Evolutionary conservation across 2,329 filamentous ascomycete species (phyloP).

Genomic region (Cladosporium cucumerinum): DNA sequence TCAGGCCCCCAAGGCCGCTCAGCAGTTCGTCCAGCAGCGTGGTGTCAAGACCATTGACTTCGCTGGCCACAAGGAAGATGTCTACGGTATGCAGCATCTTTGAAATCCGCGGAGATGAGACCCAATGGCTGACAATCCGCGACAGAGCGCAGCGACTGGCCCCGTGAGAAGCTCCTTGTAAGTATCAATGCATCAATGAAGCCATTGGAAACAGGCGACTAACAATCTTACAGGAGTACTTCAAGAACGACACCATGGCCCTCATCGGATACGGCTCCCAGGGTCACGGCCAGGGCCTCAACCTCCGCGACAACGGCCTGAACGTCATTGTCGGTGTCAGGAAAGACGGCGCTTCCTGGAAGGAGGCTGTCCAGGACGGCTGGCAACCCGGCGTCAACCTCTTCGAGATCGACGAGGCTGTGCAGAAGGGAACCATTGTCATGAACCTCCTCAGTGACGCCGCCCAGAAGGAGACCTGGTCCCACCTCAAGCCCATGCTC

Average conservation of each 20-base stretch:
- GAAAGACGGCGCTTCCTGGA: slow-evolving; percentile 97
- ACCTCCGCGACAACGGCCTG: slow-evolving; percentile 98
- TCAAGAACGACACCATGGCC: slow-evolving; percentile 99
- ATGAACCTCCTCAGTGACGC: slow-evolving; percentile 99
- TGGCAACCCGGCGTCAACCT: slow-evolving; percentile 99
- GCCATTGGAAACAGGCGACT: slow-evolving; percentile 21
- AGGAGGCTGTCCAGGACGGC: slow-evolving; percentile 93
- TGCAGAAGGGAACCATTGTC: slow-evolving; percentile 86
- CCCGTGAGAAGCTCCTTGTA: slow-evolving; percentile 94
- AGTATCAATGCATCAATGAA: slow-evolving; percentile 34
- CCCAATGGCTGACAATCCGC: slow-evolving; percentile 31
- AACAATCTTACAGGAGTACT: slow-evolving; percentile 71
- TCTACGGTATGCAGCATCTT: slow-evolving; percentile 67
- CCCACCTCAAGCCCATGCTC: slow-evolving; percentile 93
- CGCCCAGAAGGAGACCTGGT: slow-evolving; percentile 98
- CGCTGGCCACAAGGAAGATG: slow-evolving; percentile 88
- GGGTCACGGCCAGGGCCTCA: slow-evolving; percentile 98
- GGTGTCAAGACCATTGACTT: slow-evolving; percentile 99
- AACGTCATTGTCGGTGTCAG: slow-evolving; percentile 99
- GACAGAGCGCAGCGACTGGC: slow-evolving; percentile 95
- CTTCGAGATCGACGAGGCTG: slow-evolving; percentile 97
- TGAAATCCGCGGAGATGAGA: not conserved
- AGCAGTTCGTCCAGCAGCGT: slow-evolving; percentile 59
- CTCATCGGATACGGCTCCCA: slow-evolving; percentile 98
- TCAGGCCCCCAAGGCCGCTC: slow-evolving; percentile 45